Base-by-base conservation (phyloP, 805 yeast species). In the Suhomyces pyralidae region DNA sequence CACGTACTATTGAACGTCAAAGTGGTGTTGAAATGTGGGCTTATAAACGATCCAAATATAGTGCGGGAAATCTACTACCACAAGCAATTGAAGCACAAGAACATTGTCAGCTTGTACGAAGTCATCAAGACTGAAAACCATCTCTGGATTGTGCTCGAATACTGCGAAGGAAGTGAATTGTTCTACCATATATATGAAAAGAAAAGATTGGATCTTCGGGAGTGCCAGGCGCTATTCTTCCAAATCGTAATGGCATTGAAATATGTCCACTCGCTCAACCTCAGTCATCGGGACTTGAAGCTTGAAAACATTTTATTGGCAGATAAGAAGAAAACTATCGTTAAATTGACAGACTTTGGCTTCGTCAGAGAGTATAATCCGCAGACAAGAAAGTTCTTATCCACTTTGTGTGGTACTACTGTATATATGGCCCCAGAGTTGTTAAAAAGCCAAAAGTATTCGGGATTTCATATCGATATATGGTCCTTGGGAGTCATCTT, bases 341-440 rank as follows among this genome's bases (percentile, higher is more conserved):
- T 89, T 19, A 91, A 91, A 66, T 71, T 93, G 49, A 85, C 96
- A 5, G 99, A 93, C 71, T 92, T 93, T 69, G 99, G 99, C 0
- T 93, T 93, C 67, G 90, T 97, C 0, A 76, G 98, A 55, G 97
- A 90, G 60, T 82, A 63, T 56, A 71, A 68, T 49, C 78, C 78
- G 1, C 62, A 59, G 34, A 62, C 60, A 40, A 76, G 86, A 48
- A 69, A 77, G 5, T 68, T 86, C 46, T 69, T 93, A 32, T 88
- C 86, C 48, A 94, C 97, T 0, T 78, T 91, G 1, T 93, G 99
- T 69, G 99, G 99, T 2, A 93, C 98, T 0, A 84, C 91, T 0
- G 96, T 90, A 3, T 93, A 93, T 66, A 92, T 93, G 97, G 97
- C 99, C 0, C 99, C 99, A 0, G 99, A 93, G 65, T 74, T 94